Percentiles rank a stretch among this genome's conserved stretches.
Conservation (phyloP, 805 yeast genomes). For the Metschnikowia bowlesiae region DNA sequence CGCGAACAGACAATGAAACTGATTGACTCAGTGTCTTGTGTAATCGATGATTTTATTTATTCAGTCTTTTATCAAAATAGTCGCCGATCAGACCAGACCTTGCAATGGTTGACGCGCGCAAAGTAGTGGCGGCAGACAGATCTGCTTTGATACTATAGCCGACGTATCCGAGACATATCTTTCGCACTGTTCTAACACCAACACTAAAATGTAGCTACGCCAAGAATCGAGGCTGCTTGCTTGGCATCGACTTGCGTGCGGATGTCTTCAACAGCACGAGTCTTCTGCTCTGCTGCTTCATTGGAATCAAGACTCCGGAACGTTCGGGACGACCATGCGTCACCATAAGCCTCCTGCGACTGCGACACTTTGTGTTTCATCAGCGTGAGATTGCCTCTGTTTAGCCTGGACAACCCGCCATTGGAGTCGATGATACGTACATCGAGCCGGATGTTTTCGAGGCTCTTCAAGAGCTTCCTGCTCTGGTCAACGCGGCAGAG, state of each 20-base stretch:
- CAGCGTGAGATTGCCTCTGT: conserved; percentile 59
- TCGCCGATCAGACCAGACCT: neutral
- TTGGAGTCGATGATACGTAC: conserved; percentile 68
- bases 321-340: conserved; percentile 42
- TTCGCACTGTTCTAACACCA: too few relatives aligned
- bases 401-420: conserved; percentile 81
- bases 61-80: neutral
- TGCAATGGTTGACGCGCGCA: too few relatives aligned
- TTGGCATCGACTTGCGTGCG: conserved; percentile 61
- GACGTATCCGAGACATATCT: too few relatives aligned
- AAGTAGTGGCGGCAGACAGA: too few relatives aligned
- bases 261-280: conserved; percentile 5
- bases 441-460: conserved; percentile 69
- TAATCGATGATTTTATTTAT: neutral
- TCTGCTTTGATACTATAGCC: too few relatives aligned
- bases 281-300: conserved; percentile 23
- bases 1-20: too few relatives aligned
- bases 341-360: conserved; percentile 40
- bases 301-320: conserved; percentile 29
- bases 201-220: conserved; percentile 64
- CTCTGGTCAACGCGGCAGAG: conserved; percentile 79
- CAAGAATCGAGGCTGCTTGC: conserved; percentile 77
- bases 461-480: conserved; percentile 67
- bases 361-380: conserved; percentile 40
- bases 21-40: too few relatives aligned